A percentile compares a stretch with the other conserved stretches of the same genome.
These are phyloP conservation scores for Calcarisporium arbuscula DNA, from an alignment of 2,329 filamentous ascomycete species.

Conservation along the genomic window DNA sequence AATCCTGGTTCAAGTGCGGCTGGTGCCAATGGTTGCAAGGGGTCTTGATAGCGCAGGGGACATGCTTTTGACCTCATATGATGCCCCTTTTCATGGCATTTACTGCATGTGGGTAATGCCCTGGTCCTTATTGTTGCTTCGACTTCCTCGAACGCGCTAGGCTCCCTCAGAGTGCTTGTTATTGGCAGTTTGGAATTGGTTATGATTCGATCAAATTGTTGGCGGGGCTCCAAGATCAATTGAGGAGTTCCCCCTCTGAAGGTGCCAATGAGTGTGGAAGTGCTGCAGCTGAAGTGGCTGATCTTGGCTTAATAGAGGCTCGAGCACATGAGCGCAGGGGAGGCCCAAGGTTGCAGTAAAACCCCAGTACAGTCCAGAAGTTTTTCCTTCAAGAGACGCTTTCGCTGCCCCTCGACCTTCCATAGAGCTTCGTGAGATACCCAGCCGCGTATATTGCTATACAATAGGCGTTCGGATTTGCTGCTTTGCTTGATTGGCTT, in stretches of 20 bases:
- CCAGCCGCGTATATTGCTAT: constrained; percentile 10
- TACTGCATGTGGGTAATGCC: constrained; percentile 10
- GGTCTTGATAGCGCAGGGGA: constrained; percentile 7
- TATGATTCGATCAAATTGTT: constrained; percentile 5
- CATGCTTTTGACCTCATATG: constrained; percentile 9
- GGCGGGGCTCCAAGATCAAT: constrained; percentile 9
- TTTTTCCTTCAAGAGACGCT: constrained; percentile 4
- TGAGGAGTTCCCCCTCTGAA: constrained; percentile 5
- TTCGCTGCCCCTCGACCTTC: constrained; percentile 12
- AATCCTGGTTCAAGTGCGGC: not conserved
- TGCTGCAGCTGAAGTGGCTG: constrained; percentile 9
- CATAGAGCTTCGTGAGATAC: constrained; percentile 11
- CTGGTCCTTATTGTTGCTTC: constrained; percentile 3
- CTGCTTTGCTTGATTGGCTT: constrained; percentile 9
- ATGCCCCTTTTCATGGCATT: constrained; percentile 9
- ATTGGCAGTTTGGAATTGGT: constrained; percentile 6
- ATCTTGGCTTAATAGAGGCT: constrained; percentile 2
- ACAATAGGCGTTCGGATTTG: constrained; percentile 11
- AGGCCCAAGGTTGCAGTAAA: constrained; percentile 7
- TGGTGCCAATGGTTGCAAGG: constrained; percentile 1
- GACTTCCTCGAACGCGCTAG: constrained; percentile 11
- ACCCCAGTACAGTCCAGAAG: constrained; percentile 10
- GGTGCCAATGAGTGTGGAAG: constrained; percentile 13
- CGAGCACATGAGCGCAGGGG: not conserved
- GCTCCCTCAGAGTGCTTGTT: constrained; percentile 9